Percentiles rank a stretch among this genome's conserved stretches.
These are phyloP conservation scores for Metroxylon sagu DNA, from an alignment of 176 grass and related monocot species.

Conservation along the genomic window DNA sequence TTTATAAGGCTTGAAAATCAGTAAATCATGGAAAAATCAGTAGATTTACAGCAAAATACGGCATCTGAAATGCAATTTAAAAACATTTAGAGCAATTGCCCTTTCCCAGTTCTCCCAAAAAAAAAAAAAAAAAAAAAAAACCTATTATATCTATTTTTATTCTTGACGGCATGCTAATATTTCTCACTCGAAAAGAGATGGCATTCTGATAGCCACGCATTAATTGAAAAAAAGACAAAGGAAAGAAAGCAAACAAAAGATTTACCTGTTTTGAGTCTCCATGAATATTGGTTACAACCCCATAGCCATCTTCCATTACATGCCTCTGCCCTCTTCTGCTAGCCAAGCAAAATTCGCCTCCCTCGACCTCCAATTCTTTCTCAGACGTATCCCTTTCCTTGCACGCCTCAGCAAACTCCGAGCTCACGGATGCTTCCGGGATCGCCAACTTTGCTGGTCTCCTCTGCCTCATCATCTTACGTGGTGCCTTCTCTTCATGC, in stretches of 20 bases:
- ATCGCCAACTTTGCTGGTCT: conserved; percentile 53
- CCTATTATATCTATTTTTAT: too few relatives aligned
- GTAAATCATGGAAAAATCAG: too few relatives aligned
- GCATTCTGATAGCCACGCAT: not conserved
- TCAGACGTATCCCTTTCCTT: conserved; percentile 11
- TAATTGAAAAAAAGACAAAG: not conserved
- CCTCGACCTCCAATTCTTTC: conserved; percentile 26
- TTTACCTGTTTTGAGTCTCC: conserved; percentile 47
- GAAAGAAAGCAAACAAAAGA: not conserved
- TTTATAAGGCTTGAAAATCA: too few relatives aligned
- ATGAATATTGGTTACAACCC: conserved; percentile 15
- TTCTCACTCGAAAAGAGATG: not conserved
- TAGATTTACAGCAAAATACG: too few relatives aligned
- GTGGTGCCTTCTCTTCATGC: too few relatives aligned
- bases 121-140: too few relatives aligned
- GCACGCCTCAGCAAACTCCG: not conserved
- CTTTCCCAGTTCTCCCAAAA: too few relatives aligned
- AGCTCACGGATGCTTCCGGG: conserved; percentile 21
- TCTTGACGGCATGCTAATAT: not conserved
- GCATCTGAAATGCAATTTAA: too few relatives aligned
- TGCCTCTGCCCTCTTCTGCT: conserved; percentile 45
- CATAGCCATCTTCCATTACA: conserved; percentile 75
- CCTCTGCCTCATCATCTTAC: conserved; percentile 27
- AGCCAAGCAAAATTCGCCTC: conserved; percentile 43
- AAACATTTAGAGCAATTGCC: too few relatives aligned